phyloP scores from a whole-genome alignment of 352 stramenopile genomes.

The Globisporangium emineosum region DNA sequence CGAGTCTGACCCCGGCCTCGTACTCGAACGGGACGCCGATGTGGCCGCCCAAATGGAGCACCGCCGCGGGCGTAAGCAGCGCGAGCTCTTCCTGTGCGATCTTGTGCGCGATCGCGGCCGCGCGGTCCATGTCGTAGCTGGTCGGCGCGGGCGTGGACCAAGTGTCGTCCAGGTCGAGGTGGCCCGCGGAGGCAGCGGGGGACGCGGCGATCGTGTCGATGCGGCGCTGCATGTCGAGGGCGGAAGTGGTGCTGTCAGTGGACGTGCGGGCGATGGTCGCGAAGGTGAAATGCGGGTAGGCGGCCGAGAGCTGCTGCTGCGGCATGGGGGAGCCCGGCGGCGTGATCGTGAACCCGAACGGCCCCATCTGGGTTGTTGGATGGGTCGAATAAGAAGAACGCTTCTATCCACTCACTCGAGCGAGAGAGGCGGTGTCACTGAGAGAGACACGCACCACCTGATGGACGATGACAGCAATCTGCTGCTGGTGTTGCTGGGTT shows the following conservation, averaged over 20 bases:
- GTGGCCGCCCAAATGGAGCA: neutral
- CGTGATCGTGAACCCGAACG: slow-evolving; percentile 22
- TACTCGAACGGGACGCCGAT: slow-evolving; percentile 12
- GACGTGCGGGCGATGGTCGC: neutral
- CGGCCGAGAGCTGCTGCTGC: neutral
- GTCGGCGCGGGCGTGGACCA: slow-evolving; percentile 12
- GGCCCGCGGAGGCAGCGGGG: neutral
- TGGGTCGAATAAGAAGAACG: neutral
- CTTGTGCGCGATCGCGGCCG: slow-evolving; percentile 17
- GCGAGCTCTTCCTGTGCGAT: slow-evolving; percentile 15
- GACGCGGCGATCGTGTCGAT: slow-evolving; percentile 11
- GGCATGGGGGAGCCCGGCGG: slow-evolving; percentile 8
- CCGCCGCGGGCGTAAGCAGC: slow-evolving; percentile 1
- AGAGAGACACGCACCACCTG: neutral
- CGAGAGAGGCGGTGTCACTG: neutral
- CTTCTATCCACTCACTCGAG: neutral
- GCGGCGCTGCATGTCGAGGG: slow-evolving; percentile 11
- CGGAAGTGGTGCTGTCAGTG: neutral
- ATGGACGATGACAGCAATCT: neutral
- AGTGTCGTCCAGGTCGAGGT: neutral
- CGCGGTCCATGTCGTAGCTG: slow-evolving; percentile 13
- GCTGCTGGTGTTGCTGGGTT: neutral
- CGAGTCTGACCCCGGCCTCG: neutral
- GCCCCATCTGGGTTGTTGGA: slow-evolving; percentile 9
- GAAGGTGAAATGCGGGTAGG: slow-evolving; percentile 4